A percentile compares a stretch with the other conserved stretches of the same genome.
These are phyloP conservation scores for Phaseolus lunatus DNA, from an alignment of 306 rosid genomes.

Conservation along the genomic window DNA sequence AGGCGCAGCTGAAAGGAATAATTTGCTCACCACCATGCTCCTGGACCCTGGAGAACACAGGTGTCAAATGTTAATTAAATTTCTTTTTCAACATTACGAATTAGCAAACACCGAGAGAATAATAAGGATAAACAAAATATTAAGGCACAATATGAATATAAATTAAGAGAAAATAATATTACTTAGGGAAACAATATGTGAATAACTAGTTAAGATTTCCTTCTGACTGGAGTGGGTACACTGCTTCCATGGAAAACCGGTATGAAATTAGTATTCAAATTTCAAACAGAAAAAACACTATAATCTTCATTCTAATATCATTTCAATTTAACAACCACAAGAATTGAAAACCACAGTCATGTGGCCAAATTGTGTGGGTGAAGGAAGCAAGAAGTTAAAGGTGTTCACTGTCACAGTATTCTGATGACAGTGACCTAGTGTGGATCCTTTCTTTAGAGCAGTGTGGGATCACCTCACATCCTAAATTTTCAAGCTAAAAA, in stretches of 20 bases:
- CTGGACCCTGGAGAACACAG: conserved; percentile 80
- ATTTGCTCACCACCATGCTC: conserved; percentile 92
- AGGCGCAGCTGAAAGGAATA: conserved; percentile 90
- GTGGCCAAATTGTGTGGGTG: not conserved
- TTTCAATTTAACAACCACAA: not conserved
- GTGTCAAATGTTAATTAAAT: conserved; percentile 24
- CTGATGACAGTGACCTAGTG: not conserved
- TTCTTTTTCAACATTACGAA: not conserved
- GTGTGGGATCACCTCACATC: not conserved
- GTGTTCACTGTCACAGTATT: conserved; percentile 1
- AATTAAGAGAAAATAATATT: conserved; percentile 1
- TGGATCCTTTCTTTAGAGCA: not conserved
- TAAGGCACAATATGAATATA: conserved; percentile 21
- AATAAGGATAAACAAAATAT: conserved; percentile 1
- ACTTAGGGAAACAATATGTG: conserved; percentile 29
- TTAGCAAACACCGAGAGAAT: conserved; percentile 11
- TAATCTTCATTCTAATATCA: not conserved
- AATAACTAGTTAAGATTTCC: not conserved
- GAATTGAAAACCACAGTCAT: conserved; percentile 4
- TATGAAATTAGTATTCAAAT: conserved; percentile 13
- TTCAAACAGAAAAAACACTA: conserved; percentile 31
- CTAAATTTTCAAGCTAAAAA: not conserved
- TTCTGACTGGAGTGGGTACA: conserved; percentile 7
- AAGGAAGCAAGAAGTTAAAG: not conserved
- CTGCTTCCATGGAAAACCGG: conserved; percentile 15